phyloP scores from a whole-genome alignment of 495 filamentous ascomycete species.

The Aspergillus egyptiacus region DNA sequence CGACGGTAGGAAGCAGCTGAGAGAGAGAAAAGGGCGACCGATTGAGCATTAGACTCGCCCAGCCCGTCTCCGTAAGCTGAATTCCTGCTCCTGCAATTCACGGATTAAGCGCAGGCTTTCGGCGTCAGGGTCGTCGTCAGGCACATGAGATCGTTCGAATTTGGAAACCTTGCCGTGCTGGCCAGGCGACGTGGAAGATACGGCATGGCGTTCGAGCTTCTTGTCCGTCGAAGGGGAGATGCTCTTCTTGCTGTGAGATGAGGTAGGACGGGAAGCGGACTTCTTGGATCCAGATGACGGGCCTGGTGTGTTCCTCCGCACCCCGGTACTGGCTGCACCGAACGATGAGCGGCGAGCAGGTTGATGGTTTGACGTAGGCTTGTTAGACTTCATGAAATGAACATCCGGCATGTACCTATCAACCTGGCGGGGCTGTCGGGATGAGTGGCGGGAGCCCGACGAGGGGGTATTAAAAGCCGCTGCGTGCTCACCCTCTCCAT shows the following conservation, averaged over 20 bases:
- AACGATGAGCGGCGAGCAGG: conserved; percentile 22
- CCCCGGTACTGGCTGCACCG: conserved; percentile 15
- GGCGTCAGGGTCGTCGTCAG: conserved; percentile 40
- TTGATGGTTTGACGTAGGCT: conserved; percentile 22
- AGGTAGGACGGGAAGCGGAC: conserved; percentile 37
- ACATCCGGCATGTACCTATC: conserved; percentile 41
- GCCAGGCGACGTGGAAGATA: conserved; percentile 29
- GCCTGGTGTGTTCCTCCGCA: conserved; percentile 29
- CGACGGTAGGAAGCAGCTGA: not conserved
- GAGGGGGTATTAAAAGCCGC: conserved; percentile 39
- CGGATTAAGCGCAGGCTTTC: conserved; percentile 52
- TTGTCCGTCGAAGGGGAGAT: conserved; percentile 33
- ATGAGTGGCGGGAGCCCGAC: conserved; percentile 45
- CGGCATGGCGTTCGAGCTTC: conserved; percentile 24
- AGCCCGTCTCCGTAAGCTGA: conserved; percentile 48
- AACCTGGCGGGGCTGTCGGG: conserved; percentile 43
- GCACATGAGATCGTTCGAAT: conserved; percentile 15
- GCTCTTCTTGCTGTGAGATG: conserved; percentile 43
- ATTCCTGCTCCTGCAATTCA: conserved; percentile 54
- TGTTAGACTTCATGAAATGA: conserved; percentile 26
- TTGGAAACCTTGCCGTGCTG: conserved; percentile 29
- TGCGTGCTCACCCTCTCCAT: conserved; percentile 34
- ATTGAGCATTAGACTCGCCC: conserved; percentile 19
- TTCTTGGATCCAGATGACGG: conserved; percentile 31
- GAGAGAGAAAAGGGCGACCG: not conserved